phyloP scores from a whole-genome alignment of 371 early-diverging fungal species.

The Mortierella sp. region DNA sequence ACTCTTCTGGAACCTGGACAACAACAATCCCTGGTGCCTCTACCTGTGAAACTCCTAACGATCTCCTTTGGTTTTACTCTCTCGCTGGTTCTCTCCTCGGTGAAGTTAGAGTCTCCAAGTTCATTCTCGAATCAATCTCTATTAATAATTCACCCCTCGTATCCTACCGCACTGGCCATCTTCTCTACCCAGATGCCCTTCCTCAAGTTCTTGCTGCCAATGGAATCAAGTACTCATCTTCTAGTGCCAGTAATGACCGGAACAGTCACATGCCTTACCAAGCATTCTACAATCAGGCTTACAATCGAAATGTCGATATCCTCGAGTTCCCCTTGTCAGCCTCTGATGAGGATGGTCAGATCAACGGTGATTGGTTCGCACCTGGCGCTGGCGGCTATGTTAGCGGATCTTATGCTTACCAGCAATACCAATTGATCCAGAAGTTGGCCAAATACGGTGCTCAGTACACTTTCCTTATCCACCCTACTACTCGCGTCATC shows the following conservation, averaged over 20 bases:
- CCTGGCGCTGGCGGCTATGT: background rate
- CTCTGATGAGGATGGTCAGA: slow-evolving; percentile 1
- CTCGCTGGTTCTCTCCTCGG: slow-evolving; percentile 27
- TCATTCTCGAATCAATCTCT: slow-evolving; percentile 32
- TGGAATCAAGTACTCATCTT: slow-evolving; percentile 30
- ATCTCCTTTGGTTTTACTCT: slow-evolving; percentile 19
- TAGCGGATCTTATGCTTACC: background rate
- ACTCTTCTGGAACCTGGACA: slow-evolving; percentile 9
- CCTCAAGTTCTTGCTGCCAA: slow-evolving; percentile 23
- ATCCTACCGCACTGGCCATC: slow-evolving; percentile 41
- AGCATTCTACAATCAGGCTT: slow-evolving; percentile 25
- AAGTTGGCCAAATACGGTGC: background rate
- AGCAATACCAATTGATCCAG: background rate
- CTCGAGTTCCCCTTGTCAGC: slow-evolving; percentile 15
- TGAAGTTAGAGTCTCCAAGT: slow-evolving; percentile 40
- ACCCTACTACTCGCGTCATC: background rate
- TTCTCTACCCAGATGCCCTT: slow-evolving; percentile 32
- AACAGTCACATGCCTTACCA: slow-evolving; percentile 33
- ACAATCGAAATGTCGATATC: slow-evolving; percentile 29
- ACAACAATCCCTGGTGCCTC: slow-evolving; percentile 28
- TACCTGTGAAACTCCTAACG: slow-evolving; percentile 27
- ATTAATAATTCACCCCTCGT: slow-evolving; percentile 15
- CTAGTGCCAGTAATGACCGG: slow-evolving; percentile 30
- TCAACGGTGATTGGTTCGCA: background rate
- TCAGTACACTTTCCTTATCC: slow-evolving; percentile 4